Evolutionary conservation across 805 yeast species (phyloP), one percentile per base, ranked within the genome.

Genomic region (Lachancea kluyveri): DNA sequence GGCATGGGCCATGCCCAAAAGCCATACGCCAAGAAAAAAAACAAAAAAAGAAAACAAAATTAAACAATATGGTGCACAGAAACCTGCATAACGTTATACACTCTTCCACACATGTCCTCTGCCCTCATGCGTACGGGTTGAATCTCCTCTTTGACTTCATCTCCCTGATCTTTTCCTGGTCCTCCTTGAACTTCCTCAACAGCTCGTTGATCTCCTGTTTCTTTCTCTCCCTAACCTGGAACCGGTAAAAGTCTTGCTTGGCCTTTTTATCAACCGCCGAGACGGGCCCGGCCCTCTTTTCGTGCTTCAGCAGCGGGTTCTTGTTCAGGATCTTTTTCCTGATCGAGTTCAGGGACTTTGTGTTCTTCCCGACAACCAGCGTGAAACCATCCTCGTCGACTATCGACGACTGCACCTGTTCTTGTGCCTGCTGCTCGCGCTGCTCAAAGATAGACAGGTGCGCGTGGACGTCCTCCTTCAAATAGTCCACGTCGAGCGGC

Each of bases 351-450:
- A 79, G 73, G 3, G 92, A 77, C 66, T 84, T 86, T 41, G 95
- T 73, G 52, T 84, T 88, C 30, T 84, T 70, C 8, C 92, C 86
- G 13, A 87, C 94, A 26, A 88, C 97, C 50, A 83, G 62, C 1
- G 95, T 86, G 61, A 88, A 88, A 3, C 96, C 97, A 55, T 88
- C 96, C 42, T 82, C 96, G 55, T 88, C 97, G 3, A 87, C 92
- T 19, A 73, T 48, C 26, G 72, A 68, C 17, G 71, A 68, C 63
- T 75, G 74, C 8, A 65, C 65, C 34, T 68, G 67, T 21, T 74
- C 77, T 17, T 65, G 64, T 2, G 77, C 74, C 37, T 70, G 74
- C 39, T 68, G 68, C 54, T 90, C 97, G 17, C 77, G 72, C 34
- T 67, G 60, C 46, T 80, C 83, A 58, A 87, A 90, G 8, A 73